Base-by-base conservation (phyloP, 345 rosid genomes). In the Arabidopsis thaliana region DNA sequence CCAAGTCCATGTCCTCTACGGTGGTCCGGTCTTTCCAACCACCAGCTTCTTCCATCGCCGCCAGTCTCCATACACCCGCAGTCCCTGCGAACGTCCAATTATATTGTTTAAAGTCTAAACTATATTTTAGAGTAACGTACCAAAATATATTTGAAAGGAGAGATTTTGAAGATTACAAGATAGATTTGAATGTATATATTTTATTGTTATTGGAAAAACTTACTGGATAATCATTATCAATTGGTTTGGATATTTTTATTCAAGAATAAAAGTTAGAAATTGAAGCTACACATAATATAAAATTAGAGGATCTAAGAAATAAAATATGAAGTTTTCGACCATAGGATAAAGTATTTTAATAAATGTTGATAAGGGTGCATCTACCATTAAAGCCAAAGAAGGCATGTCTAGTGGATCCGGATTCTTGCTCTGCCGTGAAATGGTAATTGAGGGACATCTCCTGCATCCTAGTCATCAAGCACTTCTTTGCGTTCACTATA, bases 21-120 rank as follows among this genome's bases (percentile, higher is more conserved):
- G 99, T 95, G 46, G 99, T 95, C 59, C 99, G 77, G 65, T 90
- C 99, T 74, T 95, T 93, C 99, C 99, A 95, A 2, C 99, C 98
- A 9, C 99, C 99, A 1, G 99, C 99, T 80, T 95, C 98, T 64
- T 92, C 89, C 75, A 95, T 88, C 8, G 98, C 97, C 3, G 88
- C 97, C 67, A 93, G 83, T 80, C 99, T 90, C 99, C 99, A 95
- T 33, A 95, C 89, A 7, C 98, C 98, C 14, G 97, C 98, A 2
- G 99, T 95, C 52, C 99, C 99, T 95, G 62, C 5, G 30, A 9
- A 44, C 22, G 14, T 42, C 63, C 49, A 34, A 25, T 33, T 40
- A 30, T 30, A 11, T 3, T 7, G 25, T 44, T 44, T 24, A 3
- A 33, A 7, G 32, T 28, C 4, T 28, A 28, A 28, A 16, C 6